Percentiles rank a stretch among this genome's conserved stretches.
phyloP scores from a whole-genome alignment of 495 filamentous ascomycete genomes.

The Glonium stellatum region DNA sequence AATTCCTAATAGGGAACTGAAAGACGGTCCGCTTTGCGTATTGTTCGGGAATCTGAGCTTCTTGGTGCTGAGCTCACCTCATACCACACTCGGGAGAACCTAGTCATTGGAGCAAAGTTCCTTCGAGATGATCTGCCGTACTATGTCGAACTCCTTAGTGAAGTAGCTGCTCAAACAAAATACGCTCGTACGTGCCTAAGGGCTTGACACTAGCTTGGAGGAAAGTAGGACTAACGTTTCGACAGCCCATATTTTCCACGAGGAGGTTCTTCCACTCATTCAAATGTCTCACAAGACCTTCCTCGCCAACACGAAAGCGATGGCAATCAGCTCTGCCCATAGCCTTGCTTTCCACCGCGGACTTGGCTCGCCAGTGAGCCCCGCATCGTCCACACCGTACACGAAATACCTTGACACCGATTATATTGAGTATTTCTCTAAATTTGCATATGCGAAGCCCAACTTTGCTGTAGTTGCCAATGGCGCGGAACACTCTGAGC shows the following conservation, averaged over 20 bases:
- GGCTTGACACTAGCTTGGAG: conserved; percentile 9
- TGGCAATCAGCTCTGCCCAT: conserved; percentile 82
- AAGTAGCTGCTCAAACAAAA: conserved; percentile 80
- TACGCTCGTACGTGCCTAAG: conserved; percentile 43
- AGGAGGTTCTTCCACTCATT: conserved; percentile 71
- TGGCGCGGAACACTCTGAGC: conserved; percentile 65
- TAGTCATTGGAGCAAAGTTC: conserved; percentile 89
- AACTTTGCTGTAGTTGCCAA: conserved; percentile 90
- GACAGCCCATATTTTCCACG: conserved; percentile 77
- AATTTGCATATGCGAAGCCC: conserved; percentile 71
- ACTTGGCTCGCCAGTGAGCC: conserved; percentile 69
- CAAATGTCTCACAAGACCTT: conserved; percentile 63
- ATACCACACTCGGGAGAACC: conserved; percentile 84
- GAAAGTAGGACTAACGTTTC: conserved; percentile 5
- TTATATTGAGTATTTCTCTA: conserved; percentile 62
- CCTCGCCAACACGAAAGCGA: conserved; percentile 54
- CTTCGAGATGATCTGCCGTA: conserved; percentile 92
- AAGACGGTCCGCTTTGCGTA: conserved; percentile 79
- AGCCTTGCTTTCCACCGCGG: conserved; percentile 88
- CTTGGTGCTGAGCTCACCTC: conserved; percentile 78
- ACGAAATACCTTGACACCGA: conserved; percentile 71
- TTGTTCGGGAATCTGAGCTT: conserved; percentile 89
- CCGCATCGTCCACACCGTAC: conserved; percentile 59
- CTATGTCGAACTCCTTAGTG: conserved; percentile 90
- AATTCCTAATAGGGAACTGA: conserved; percentile 60